Evolutionary conservation across 257 asterid genomes (phyloP), one percentile per base, ranked within the genome.

Genomic region (Jaltomata sinuosa): DNA sequence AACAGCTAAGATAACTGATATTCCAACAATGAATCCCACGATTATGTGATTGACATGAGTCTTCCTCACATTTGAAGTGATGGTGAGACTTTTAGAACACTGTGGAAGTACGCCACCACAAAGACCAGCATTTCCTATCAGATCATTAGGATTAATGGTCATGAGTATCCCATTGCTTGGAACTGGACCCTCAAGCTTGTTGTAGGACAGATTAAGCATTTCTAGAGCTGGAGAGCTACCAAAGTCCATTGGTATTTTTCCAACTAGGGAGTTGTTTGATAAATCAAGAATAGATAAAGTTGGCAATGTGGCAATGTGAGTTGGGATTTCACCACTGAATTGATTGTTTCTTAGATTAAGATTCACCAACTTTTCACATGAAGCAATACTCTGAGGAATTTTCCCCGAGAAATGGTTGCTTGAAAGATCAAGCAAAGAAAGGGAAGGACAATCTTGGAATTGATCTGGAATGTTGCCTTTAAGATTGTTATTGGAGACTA

Each of bases 201-300:
- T 93, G 84, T 91, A 87, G 0, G 98, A 93, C 55, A 94, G 34
- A 72, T 94, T 93, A 36, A 94, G 88, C 88, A 65, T 90, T 84
- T 94, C 97, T 12, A 94, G 95, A 81, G 97, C 92, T 11, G 94
- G 97, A 0, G 94, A 92, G 87, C 86, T 91, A 45, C 97, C 97
- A 29, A 94, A 88, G 52, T 87, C 87, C 22, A 89, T 87, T 0
- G 98, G 98, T 71, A 94, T 93, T 27, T 79, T 80, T 82, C 98
- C 97, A 12, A 87, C 88, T 12, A 94, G 93, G 54, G 91, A 86
- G 85, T 94, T 94, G 91, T 87, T 86, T 6, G 97, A 92, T 49
- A 94, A 40, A 86, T 94, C 97, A 79, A 94, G 94, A 79, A 93
- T 15, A 7, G 97, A 88, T 19, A 94, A 83, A 32, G 91, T 92